Evolutionary conservation across 2,329 filamentous ascomycete species (phyloP).

Genomic region (Esteya vermicola): DNA sequence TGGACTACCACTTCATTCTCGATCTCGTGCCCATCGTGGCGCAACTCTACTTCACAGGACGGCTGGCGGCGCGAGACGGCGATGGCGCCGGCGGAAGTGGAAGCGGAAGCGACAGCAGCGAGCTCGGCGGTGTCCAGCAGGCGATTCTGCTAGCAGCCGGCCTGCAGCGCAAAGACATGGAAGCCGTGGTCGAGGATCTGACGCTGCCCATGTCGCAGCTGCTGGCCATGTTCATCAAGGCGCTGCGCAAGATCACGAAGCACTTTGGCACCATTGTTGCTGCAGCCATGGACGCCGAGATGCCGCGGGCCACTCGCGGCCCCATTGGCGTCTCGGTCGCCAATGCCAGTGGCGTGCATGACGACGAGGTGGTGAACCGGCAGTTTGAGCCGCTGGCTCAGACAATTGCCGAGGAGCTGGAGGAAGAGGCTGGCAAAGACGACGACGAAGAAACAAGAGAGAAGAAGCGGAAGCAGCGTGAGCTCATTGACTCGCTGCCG

Average conservation of each 20-base stretch:
- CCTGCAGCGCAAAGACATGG: constrained; percentile 77
- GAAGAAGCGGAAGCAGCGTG: constrained; percentile 57
- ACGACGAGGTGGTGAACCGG: constrained; percentile 51
- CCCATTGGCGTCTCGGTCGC: constrained; percentile 43
- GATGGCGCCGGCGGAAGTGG: constrained; percentile 7
- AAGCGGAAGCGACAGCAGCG: constrained; percentile 30
- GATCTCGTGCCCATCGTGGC: constrained; percentile 80
- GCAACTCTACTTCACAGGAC: constrained; percentile 70
- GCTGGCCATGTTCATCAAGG: constrained; percentile 94
- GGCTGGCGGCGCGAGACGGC: constrained; percentile 33
- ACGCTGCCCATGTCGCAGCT: constrained; percentile 62
- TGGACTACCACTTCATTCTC: constrained; percentile 94
- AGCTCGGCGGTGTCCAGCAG: constrained; percentile 69
- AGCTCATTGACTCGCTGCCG: constrained; percentile 80
- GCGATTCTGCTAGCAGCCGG: constrained; percentile 82
- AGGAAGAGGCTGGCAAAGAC: constrained; percentile 34
- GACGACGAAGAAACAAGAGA: constrained; percentile 63
- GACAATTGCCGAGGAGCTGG: constrained; percentile 66
- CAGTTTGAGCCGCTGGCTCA: constrained; percentile 58
- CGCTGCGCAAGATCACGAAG: constrained; percentile 71
- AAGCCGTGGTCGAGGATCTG: constrained; percentile 66
- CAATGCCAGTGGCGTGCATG: constrained; percentile 49
- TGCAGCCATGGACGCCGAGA: constrained; percentile 52
- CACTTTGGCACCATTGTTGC: constrained; percentile 66
- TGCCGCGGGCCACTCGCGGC: constrained; percentile 37